These are phyloP conservation scores for Austroboletus niveus DNA, from an alignment of 1,284 basidiomycete species.

Conservation along the genomic window DNA sequence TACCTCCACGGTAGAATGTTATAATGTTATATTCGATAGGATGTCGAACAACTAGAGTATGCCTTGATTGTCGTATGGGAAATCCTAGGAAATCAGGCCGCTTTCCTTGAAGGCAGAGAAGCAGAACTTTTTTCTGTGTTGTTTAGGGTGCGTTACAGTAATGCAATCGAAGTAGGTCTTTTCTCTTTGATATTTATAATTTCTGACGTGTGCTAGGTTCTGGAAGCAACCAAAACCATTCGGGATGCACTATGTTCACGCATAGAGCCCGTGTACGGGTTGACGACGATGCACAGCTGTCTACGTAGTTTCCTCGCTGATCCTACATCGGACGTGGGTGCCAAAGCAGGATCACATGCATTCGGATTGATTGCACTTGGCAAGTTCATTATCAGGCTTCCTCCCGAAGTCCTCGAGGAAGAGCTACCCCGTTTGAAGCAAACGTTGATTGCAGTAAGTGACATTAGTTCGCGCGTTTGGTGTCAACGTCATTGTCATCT, in stretches of 20 bases:
- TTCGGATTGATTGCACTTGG: constrained; percentile 80
- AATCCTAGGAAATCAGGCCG: constrained; percentile 64
- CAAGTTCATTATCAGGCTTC: constrained; percentile 75
- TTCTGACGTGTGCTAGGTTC: constrained; percentile 46
- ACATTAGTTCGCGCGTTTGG: neutral
- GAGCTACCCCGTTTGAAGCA: constrained; percentile 71
- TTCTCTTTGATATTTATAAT: constrained; percentile 5
- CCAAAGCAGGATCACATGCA: constrained; percentile 66
- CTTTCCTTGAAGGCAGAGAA: constrained; percentile 71
- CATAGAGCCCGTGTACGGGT: constrained; percentile 78
- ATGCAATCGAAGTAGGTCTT: constrained; percentile 57
- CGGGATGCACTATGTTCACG: constrained; percentile 67
- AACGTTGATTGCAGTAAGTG: constrained; percentile 65
- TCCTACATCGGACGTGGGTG: constrained; percentile 43
- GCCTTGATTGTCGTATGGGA: constrained; percentile 77
- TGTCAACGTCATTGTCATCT: neutral
- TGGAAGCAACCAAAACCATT: constrained; percentile 77
- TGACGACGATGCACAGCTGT: constrained; percentile 75
- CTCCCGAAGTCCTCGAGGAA: constrained; percentile 80
- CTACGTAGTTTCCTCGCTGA: constrained; percentile 61
- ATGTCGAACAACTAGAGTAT: constrained; percentile 63
- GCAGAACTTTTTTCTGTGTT: constrained; percentile 64
- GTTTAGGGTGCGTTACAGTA: constrained; percentile 64
- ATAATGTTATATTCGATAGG: constrained; percentile 38
- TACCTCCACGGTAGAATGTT: neutral